phyloP scores from a whole-genome alignment of 805 yeast species.

The Saccharomycopsis olivae region DNA sequence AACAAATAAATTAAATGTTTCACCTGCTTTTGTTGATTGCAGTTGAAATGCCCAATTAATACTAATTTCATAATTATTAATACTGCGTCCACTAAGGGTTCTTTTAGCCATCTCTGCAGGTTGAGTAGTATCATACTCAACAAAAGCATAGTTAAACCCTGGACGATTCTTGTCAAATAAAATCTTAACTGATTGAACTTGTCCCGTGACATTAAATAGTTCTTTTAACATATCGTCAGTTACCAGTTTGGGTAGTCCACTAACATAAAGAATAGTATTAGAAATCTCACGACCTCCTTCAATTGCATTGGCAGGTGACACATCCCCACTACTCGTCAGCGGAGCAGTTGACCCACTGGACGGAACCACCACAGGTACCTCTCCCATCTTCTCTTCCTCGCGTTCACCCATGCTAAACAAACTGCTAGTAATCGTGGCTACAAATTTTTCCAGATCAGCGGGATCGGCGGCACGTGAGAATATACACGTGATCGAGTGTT shows the following conservation, averaged over 20 bases:
- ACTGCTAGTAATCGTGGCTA: no score
- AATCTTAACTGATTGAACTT: slow-evolving; percentile 55
- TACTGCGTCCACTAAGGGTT: slow-evolving; percentile 45
- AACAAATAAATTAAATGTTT: slow-evolving; percentile 65
- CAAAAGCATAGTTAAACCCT: slow-evolving; percentile 74
- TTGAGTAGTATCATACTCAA: slow-evolving; percentile 52
- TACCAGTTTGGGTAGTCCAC: slow-evolving; percentile 56
- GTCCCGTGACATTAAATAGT: slow-evolving; percentile 51
- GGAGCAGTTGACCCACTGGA: background rate
- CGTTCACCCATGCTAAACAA: no score
- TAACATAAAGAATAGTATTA: slow-evolving; percentile 64
- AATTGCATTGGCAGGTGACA: slow-evolving; percentile 55
- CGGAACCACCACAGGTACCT: background rate
- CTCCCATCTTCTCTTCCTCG: no score
- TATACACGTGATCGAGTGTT: no score
- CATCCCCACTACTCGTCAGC: slow-evolving; percentile 21
- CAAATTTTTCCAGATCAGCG: no score
- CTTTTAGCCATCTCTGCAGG: slow-evolving; percentile 55
- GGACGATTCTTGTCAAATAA: slow-evolving; percentile 65
- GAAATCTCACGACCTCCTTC: slow-evolving; percentile 79
- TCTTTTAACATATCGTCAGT: slow-evolving; percentile 53
- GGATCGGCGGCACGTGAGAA: no score
- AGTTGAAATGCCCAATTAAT: slow-evolving; percentile 83
- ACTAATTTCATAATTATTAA: slow-evolving; percentile 46
- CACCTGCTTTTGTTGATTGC: slow-evolving; percentile 48